Conservation (phyloP, 2,329 filamentous ascomycete genomes). For the Cladophialophora yegresii region DNA sequence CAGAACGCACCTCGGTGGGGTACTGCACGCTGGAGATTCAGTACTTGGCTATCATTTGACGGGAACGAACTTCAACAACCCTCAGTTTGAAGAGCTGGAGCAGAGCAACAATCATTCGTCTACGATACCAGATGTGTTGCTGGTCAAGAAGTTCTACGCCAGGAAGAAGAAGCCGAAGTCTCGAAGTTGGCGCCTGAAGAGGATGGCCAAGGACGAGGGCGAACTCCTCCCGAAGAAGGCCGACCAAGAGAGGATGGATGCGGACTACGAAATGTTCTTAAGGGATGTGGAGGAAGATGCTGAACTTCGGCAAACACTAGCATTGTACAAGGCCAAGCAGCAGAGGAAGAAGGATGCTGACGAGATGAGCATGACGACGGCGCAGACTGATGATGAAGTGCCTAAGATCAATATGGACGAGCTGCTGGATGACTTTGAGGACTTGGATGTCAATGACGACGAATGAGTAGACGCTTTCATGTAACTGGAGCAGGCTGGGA, state of each 20-base stretch:
- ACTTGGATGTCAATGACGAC: constrained; percentile 71
- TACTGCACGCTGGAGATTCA: constrained; percentile 86
- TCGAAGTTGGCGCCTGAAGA: constrained; percentile 92
- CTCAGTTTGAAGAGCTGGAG: constrained; percentile 80
- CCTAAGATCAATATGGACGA: constrained; percentile 77
- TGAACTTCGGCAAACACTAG: constrained; percentile 79
- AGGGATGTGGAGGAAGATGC: constrained; percentile 94
- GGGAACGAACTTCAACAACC: constrained; percentile 90
- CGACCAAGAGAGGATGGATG: constrained; percentile 83
- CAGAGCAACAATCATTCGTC: constrained; percentile 72
- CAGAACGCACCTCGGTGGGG: constrained; percentile 81
- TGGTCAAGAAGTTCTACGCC: constrained; percentile 96
- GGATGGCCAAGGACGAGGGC: constrained; percentile 86
- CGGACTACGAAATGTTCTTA: constrained; percentile 96
- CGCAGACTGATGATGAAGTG: constrained; percentile 63
- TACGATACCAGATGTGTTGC: constrained; percentile 83
- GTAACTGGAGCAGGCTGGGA: not conserved
- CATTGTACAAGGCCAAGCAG: constrained; percentile 74
- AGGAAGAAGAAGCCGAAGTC: constrained; percentile 78
- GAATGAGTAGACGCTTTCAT: constrained; percentile 16
- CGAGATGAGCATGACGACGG: constrained; percentile 52
- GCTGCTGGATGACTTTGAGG: constrained; percentile 89
- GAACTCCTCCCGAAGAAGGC: constrained; percentile 83
- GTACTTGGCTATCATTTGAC: constrained; percentile 91
- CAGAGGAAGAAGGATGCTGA: constrained; percentile 57